phyloP scores from a whole-genome alignment of 345 rosid genomes.

The Laguncularia racemosa region DNA sequence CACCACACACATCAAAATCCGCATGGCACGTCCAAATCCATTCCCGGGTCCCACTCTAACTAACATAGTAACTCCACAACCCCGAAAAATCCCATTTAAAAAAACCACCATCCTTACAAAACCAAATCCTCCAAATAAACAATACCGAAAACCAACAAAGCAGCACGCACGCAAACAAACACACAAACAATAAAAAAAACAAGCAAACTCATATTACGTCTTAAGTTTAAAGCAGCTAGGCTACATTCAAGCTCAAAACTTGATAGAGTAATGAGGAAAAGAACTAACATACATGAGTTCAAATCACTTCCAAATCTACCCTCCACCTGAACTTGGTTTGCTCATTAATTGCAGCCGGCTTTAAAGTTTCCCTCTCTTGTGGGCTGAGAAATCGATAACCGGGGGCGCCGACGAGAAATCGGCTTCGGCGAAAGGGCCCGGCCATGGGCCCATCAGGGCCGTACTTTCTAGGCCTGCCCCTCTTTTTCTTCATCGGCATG shows the following conservation, averaged over 20 bases:
- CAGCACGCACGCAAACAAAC: too few relatives aligned
- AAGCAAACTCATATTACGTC: too few relatives aligned
- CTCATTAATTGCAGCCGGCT: slow-evolving; percentile 49
- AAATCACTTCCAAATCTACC: slow-evolving; percentile 35
- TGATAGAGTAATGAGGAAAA: too few relatives aligned
- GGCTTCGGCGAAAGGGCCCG: slow-evolving; percentile 83
- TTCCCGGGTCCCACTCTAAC: slow-evolving; percentile 7
- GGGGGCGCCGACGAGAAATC: slow-evolving; percentile 79
- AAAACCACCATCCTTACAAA: background rate
- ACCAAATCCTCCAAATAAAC: too few relatives aligned
- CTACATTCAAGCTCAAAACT: too few relatives aligned
- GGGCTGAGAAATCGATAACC: slow-evolving; percentile 85
- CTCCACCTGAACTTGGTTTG: slow-evolving; percentile 57
- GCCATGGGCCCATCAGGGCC: slow-evolving; percentile 70
- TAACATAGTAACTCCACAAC: background rate
- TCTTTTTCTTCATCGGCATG: slow-evolving; percentile 63
- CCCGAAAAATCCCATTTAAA: background rate
- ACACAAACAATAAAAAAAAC: too few relatives aligned
- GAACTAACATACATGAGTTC: too few relatives aligned
- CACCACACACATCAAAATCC: background rate
- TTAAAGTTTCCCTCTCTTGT: slow-evolving; percentile 64
- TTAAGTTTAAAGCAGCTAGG: too few relatives aligned
- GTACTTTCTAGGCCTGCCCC: slow-evolving; percentile 93
- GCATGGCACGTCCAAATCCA: background rate
- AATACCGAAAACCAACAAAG: too few relatives aligned